Conservation (phyloP, 2,329 filamentous ascomycete species). For the Proliferodiscus dingleyae region DNA sequence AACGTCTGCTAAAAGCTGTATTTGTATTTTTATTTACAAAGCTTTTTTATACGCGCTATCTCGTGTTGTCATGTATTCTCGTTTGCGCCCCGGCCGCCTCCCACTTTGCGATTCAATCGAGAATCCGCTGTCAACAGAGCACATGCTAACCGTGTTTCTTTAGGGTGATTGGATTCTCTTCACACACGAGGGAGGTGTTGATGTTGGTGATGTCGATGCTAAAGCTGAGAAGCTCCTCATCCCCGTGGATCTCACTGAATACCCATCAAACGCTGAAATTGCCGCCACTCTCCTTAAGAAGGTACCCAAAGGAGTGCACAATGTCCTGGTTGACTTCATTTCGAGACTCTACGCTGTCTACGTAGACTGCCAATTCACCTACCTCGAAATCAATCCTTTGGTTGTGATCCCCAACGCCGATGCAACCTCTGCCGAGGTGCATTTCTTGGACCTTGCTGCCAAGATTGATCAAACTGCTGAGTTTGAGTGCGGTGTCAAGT, state of each 20-base stretch:
- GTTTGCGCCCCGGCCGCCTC: slow-evolving; percentile 6
- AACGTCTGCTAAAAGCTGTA: slow-evolving; percentile 15
- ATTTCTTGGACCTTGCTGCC: slow-evolving; percentile 97
- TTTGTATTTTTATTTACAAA: slow-evolving; percentile 16
- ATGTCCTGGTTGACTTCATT: slow-evolving; percentile 99
- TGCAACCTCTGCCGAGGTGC: slow-evolving; percentile 85
- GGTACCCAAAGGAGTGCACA: slow-evolving; percentile 92
- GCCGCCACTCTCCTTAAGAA: slow-evolving; percentile 81
- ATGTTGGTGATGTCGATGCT: slow-evolving; percentile 97
- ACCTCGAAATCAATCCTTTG: slow-evolving; percentile 99
- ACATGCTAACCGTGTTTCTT: slow-evolving; percentile 22
- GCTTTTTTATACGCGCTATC: slow-evolving; percentile 13
- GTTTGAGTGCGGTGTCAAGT: slow-evolving; percentile 98
- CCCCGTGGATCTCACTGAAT: slow-evolving; percentile 89
- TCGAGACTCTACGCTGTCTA: slow-evolving; percentile 97
- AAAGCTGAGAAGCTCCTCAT: slow-evolving; percentile 99
- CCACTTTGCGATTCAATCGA: slow-evolving; percentile 9
- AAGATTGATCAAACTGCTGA: slow-evolving; percentile 99
- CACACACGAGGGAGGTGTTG: slow-evolving; percentile 98
- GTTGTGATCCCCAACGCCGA: slow-evolving; percentile 95
- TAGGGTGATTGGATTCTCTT: slow-evolving; percentile 99
- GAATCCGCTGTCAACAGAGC: too few relatives aligned
- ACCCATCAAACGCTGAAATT: slow-evolving; percentile 94
- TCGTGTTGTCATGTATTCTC: slow-evolving; percentile 10
- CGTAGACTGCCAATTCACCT: slow-evolving; percentile 99